Percentiles rank a stretch among this genome's conserved stretches.
Evolutionary conservation across 352 stramenopile species (phyloP).

Genomic region (Phytophthora cactorum): DNA sequence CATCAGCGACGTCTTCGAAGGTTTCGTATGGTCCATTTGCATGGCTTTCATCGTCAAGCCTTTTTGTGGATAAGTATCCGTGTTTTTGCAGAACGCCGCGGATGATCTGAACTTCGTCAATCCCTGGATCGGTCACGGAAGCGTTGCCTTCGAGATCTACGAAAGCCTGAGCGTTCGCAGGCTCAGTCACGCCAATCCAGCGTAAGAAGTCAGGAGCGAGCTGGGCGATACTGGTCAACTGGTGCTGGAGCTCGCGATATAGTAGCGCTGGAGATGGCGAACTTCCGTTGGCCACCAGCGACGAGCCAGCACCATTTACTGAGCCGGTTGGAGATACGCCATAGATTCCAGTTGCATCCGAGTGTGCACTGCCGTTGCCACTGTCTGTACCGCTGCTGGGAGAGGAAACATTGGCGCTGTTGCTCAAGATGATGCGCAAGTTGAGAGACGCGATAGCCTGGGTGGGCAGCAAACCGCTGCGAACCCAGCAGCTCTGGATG

Average conservation of each 20-base stretch:
- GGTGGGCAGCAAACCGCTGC: constrained; percentile 73
- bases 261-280: constrained; percentile 43
- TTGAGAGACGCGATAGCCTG: constrained; percentile 71
- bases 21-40: constrained; percentile 54
- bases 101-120: constrained; percentile 88
- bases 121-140: constrained; percentile 76
- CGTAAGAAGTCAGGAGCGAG: constrained; percentile 76
- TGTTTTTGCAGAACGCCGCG: constrained; percentile 84
- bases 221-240: constrained; percentile 64
- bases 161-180: constrained; percentile 63
- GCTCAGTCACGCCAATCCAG: constrained; percentile 69
- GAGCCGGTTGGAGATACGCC: background rate
- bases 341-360: constrained; percentile 19
- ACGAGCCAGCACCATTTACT: constrained; percentile 13
- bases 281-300: constrained; percentile 17
- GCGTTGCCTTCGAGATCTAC: constrained; percentile 80
- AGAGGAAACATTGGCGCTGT: constrained; percentile 16
- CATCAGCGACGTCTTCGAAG: constrained; percentile 57
- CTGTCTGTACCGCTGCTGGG: constrained; percentile 22
- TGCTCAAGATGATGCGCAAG: constrained; percentile 59
- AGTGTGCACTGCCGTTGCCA: constrained; percentile 15
- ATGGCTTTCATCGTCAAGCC: constrained; percentile 62
- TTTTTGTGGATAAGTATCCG: constrained; percentile 71
- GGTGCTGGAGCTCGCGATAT: constrained; percentile 66
- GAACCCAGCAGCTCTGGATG: constrained; percentile 78